Percentiles rank a stretch among this genome's conserved stretches.
Conservation (phyloP, 352 stramenopile species). For the Phytophthora crassamura region DNA sequence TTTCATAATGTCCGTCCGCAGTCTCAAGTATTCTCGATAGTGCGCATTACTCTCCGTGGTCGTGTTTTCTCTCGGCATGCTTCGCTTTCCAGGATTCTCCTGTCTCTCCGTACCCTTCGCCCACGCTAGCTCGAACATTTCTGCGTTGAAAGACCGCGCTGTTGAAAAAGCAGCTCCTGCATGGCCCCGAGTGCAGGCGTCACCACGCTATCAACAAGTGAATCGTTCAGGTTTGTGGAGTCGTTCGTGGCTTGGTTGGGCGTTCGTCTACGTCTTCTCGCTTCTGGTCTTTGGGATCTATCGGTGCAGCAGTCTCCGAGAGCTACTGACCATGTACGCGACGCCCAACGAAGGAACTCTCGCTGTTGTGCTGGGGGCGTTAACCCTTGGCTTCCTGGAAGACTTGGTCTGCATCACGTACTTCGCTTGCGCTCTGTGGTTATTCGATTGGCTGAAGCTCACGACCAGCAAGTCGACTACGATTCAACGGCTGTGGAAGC, state of each 20-base stretch:
- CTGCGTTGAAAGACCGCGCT: too few species aligned
- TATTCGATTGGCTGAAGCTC: constrained; percentile 1
- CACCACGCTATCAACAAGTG: background rate
- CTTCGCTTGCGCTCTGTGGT: constrained; percentile 28
- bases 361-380: constrained; percentile 10
- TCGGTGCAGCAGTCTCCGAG: constrained; percentile 1
- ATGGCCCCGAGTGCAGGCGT: background rate
- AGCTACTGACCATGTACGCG: constrained; percentile 35
- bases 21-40: too few species aligned
- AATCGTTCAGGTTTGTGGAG: background rate
- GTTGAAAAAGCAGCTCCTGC: too few species aligned
- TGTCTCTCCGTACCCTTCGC: too few species aligned
- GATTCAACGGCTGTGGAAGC: background rate
- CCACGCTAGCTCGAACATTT: too few species aligned
- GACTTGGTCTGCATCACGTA: constrained; percentile 35
- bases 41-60: too few species aligned
- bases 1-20: too few species aligned
- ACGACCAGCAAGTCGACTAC: background rate
- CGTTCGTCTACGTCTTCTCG: constrained; percentile 26
- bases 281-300: constrained; percentile 8
- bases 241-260: constrained; percentile 43
- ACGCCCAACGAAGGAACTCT: constrained; percentile 12
- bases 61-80: too few species aligned
- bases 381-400: constrained; percentile 39
- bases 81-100: too few species aligned